Conservation (phyloP, 257 asterid species). For the Verbascum thapsus region DNA sequence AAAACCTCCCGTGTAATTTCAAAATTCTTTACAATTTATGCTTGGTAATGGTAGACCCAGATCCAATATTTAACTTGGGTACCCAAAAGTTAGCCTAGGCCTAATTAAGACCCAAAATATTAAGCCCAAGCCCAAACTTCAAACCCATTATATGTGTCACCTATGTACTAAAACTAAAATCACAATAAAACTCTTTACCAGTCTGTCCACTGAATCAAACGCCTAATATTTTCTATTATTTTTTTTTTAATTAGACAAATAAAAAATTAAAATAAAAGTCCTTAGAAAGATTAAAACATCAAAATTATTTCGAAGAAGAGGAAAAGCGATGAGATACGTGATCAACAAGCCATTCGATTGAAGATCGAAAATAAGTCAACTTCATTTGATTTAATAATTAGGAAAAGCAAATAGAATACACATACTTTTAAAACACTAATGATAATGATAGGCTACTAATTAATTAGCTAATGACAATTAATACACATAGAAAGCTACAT, state of each 20-base stretch:
- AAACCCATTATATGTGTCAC: no score
- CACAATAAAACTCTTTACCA: background rate
- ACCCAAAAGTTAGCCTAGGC: no score
- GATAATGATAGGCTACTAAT: no score
- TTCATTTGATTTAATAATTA: slow-evolving; percentile 1
- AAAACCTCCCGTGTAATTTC: no score
- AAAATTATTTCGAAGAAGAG: background rate
- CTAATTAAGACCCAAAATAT: no score
- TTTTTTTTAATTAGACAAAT: no score
- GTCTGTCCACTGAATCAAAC: background rate
- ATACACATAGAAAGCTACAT: slow-evolving; percentile 22
- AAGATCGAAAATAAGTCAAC: no score
- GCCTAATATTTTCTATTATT: background rate
- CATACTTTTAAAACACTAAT: slow-evolving; percentile 12
- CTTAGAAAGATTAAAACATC: background rate
- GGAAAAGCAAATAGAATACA: slow-evolving; percentile 24
- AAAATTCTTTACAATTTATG: no score
- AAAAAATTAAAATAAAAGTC: background rate
- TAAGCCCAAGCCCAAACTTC: no score
- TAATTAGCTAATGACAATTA: slow-evolving; percentile 1
- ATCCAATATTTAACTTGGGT: no score
- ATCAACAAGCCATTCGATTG: slow-evolving; percentile 32
- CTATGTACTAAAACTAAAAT: background rate
- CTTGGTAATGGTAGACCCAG: no score
- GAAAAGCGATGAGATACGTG: slow-evolving; percentile 25